These are phyloP conservation scores for Brassica rapa DNA, from an alignment of 345 rosid genomes.

Conservation along the genomic window DNA sequence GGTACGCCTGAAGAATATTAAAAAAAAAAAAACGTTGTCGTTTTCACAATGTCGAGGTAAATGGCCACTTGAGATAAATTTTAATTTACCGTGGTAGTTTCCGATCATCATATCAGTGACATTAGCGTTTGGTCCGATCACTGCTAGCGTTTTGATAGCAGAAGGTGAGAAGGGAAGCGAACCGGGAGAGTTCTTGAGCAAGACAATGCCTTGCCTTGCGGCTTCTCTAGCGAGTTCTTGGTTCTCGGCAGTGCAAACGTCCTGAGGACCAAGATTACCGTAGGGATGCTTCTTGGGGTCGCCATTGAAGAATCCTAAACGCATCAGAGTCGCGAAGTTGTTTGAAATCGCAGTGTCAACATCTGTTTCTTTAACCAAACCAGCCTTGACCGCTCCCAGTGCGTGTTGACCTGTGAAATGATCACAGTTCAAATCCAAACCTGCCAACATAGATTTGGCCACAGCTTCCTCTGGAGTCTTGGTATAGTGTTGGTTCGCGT, in stretches of 20 bases:
- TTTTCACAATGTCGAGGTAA: background rate
- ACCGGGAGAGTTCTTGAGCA: constrained; percentile 65
- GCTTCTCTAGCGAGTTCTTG: constrained; percentile 75
- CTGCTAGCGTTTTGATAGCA: constrained; percentile 55
- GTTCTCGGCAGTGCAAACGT: constrained; percentile 60
- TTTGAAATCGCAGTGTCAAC: constrained; percentile 59
- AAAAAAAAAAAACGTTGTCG: background rate
- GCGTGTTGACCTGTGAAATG: constrained; percentile 55
- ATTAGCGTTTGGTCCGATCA: constrained; percentile 79
- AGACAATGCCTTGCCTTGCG: constrained; percentile 80
- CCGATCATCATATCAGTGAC: constrained; percentile 73
- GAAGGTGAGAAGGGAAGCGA: constrained; percentile 65
- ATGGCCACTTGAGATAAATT: background rate
- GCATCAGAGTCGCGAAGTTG: constrained; percentile 68
- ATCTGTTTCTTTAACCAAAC: constrained; percentile 52
- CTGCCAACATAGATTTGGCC: constrained; percentile 58
- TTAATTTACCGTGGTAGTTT: constrained; percentile 57
- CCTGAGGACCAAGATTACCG: constrained; percentile 57
- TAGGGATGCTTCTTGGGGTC: constrained; percentile 51
- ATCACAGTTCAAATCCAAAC: constrained; percentile 71
- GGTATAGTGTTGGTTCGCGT: constrained; percentile 49
- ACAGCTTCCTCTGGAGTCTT: constrained; percentile 81
- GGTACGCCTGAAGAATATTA: constrained; percentile 50
- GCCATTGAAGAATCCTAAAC: constrained; percentile 83
- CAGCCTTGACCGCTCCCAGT: constrained; percentile 54